Percentiles rank a stretch among this genome's conserved stretches.
Evolutionary conservation across 441 rosid genomes (phyloP).

Genomic region (Manihot esculenta): DNA sequence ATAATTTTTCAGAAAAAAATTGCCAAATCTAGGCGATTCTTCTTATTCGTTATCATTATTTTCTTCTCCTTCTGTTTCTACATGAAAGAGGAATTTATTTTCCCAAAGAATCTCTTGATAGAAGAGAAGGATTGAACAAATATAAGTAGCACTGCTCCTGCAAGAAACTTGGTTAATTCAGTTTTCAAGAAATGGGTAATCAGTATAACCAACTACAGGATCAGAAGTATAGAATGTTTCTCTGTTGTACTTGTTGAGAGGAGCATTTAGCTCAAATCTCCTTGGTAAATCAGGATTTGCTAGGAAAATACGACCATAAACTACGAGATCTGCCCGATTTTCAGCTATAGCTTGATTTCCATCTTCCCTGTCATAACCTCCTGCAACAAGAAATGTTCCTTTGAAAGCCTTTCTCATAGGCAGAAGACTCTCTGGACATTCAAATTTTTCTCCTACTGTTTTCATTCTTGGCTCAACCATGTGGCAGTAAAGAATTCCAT

Average conservation of each 20-base stretch:
- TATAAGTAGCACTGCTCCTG: background rate
- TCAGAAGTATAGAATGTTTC: constrained; percentile 32
- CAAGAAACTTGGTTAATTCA: background rate
- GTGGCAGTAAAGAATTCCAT: constrained; percentile 41
- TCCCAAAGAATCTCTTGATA: no score
- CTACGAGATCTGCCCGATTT: constrained; percentile 30
- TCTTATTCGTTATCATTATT: no score
- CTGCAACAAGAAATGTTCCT: constrained; percentile 36
- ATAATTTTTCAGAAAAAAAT: no score
- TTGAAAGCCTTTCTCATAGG: constrained; percentile 40
- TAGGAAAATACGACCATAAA: constrained; percentile 36
- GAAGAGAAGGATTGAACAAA: no score
- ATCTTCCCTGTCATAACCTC: constrained; percentile 34
- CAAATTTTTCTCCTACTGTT: constrained; percentile 8
- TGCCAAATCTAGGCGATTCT: no score
- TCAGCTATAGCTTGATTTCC: constrained; percentile 35
- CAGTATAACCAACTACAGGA: constrained; percentile 39
- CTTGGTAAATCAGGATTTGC: constrained; percentile 40
- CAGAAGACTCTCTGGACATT: constrained; percentile 26
- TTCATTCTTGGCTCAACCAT: constrained; percentile 48
- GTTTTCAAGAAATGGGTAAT: constrained; percentile 38
- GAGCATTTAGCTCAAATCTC: constrained; percentile 39
- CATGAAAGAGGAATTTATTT: background rate
- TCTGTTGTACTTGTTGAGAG: constrained; percentile 34
- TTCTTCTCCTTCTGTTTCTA: no score